These are phyloP conservation scores for Przewalskia tangutica DNA, from an alignment of 257 asterid species.

Conservation along the genomic window DNA sequence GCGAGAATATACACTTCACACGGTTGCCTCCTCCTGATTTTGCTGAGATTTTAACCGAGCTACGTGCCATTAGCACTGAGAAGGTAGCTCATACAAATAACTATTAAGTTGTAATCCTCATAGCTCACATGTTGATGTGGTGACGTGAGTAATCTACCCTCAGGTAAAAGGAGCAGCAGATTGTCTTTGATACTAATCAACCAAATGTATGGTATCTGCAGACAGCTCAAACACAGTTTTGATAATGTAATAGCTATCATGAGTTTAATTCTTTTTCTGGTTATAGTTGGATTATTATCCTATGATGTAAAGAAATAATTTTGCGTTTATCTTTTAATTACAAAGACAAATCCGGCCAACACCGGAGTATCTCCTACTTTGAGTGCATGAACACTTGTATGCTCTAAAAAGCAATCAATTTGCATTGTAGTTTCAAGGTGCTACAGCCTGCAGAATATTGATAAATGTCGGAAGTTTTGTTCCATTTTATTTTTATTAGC, in stretches of 20 bases:
- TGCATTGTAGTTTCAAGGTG: too few species aligned
- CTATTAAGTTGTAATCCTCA: neutral
- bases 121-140: neutral
- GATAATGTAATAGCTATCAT: neutral
- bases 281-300: neutral
- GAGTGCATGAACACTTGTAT: too few species aligned
- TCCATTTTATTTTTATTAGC: too few species aligned
- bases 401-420: too few species aligned
- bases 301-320: neutral
- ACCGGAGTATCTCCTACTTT: too few species aligned
- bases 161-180: neutral
- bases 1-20: constrained; percentile 50
- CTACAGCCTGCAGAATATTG: too few species aligned
- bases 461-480: too few species aligned
- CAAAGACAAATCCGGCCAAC: too few species aligned
- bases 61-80: constrained; percentile 45
- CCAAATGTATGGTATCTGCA: neutral
- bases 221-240: neutral
- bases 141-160: neutral
- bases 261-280: neutral
- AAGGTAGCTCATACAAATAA: constrained; percentile 26
- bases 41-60: constrained; percentile 43
- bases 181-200: neutral
- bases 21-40: constrained; percentile 79
- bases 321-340: too few species aligned